Conservation (phyloP, 2,329 filamentous ascomycete genomes). For the Calonectria pseudoturangicola region DNA sequence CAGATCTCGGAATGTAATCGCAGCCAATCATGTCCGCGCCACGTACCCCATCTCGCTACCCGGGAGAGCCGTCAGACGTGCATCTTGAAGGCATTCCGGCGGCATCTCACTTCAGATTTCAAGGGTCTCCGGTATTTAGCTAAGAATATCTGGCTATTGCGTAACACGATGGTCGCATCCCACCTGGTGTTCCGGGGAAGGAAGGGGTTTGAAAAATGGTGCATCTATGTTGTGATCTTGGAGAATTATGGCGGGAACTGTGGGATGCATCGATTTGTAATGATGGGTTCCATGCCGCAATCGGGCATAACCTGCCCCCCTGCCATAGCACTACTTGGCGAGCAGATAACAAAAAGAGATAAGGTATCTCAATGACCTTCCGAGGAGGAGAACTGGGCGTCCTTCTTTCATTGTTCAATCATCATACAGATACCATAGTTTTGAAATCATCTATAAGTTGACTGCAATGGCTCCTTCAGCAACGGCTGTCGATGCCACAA, state of each 20-base stretch:
- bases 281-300: constrained; percentile 46
- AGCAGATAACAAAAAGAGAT: constrained; percentile 35
- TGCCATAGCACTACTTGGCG: not conserved
- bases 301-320: constrained; percentile 39
- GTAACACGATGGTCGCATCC: constrained; percentile 35
- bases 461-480: constrained; percentile 49
- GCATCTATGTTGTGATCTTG: constrained; percentile 51
- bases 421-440: constrained; percentile 32
- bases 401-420: constrained; percentile 19
- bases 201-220: constrained; percentile 44
- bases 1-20: not conserved
- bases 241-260: constrained; percentile 49
- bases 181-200: constrained; percentile 42
- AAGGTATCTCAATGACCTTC: constrained; percentile 42
- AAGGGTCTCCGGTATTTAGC: constrained; percentile 2
- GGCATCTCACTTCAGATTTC: constrained; percentile 3
- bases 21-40: constrained; percentile 4
- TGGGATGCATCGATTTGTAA: constrained; percentile 53
- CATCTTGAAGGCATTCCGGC: not conserved
- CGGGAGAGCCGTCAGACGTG: not conserved
- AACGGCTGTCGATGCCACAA: constrained; percentile 34
- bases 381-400: constrained; percentile 32
- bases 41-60: constrained; percentile 7
- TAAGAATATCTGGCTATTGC: constrained; percentile 27
- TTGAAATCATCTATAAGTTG: not conserved